These are phyloP conservation scores for Seminavis robusta DNA, from an alignment of 108 stramenopile species.

Conservation along the genomic window DNA sequence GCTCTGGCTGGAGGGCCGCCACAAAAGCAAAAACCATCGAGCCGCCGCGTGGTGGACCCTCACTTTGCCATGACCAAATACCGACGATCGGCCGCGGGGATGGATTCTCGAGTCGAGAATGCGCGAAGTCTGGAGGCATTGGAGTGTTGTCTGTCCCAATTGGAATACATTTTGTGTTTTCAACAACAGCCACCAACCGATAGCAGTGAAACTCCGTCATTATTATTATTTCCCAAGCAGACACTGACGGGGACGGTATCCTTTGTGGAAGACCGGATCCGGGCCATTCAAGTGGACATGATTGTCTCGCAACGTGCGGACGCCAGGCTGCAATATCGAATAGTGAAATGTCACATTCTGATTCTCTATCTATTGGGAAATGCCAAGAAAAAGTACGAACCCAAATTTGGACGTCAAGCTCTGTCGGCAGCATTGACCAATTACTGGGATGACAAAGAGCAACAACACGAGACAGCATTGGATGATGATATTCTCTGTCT, in stretches of 20 bases:
- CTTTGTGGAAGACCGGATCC: conserved; percentile 18
- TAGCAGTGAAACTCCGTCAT: too few relatives aligned
- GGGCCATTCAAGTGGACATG: conserved; percentile 23
- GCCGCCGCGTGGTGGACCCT: conserved; percentile 34
- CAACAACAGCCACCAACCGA: too few relatives aligned
- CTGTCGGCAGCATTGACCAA: conserved; percentile 32
- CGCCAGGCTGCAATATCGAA: background rate
- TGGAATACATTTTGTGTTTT: too few relatives aligned
- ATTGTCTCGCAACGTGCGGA: conserved; percentile 2
- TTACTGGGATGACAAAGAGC: conserved; percentile 34
- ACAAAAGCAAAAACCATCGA: conserved; percentile 7
- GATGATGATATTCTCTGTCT: too few relatives aligned
- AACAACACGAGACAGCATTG: too few relatives aligned
- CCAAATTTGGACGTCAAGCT: conserved; percentile 10
- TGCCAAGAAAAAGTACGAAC: conserved; percentile 1
- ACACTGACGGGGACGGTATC: conserved; percentile 5
- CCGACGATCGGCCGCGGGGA: conserved; percentile 52
- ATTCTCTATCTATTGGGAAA: conserved; percentile 19
- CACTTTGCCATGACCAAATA: conserved; percentile 33
- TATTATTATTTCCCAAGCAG: too few relatives aligned
- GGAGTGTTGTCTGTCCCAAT: too few relatives aligned
- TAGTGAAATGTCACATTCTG: conserved; percentile 17
- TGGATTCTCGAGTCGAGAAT: too few relatives aligned
- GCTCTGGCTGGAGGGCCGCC: conserved; percentile 7
- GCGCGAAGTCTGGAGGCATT: too few relatives aligned